phyloP scores from a whole-genome alignment of 169 alveolate genomes.

The Eimeria tenella region DNA sequence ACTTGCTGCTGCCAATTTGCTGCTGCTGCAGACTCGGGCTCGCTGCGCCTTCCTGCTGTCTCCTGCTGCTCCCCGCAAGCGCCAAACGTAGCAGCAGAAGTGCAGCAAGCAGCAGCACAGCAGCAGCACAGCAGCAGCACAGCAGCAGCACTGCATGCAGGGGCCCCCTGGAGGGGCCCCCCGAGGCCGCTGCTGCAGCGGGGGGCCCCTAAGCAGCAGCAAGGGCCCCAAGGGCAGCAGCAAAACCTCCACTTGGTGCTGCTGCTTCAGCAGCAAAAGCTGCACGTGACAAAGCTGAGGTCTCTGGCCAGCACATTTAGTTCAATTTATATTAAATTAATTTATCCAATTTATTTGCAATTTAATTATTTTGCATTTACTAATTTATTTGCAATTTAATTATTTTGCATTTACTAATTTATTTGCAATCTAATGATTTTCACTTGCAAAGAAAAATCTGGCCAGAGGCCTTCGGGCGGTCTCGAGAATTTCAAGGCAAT shows the following conservation, averaged over 20 bases:
- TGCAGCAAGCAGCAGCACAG: background rate
- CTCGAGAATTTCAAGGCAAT: too few species aligned
- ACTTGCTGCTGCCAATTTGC: background rate
- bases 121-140: background rate
- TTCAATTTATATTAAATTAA: too few species aligned
- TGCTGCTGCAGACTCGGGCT: background rate
- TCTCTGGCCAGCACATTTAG: too few species aligned
- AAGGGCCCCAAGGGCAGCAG: background rate
- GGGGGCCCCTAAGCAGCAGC: background rate
- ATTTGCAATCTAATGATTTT: too few species aligned
- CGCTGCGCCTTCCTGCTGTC: background rate
- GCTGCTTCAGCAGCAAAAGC: too few species aligned
- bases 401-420: too few species aligned
- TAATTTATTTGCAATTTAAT: too few species aligned
- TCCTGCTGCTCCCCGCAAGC: conserved; percentile 20
- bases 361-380: too few species aligned
- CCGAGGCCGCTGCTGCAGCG: background rate
- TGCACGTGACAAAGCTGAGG: too few species aligned
- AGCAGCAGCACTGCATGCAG: background rate
- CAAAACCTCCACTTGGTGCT: background rate
- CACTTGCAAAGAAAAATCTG: too few species aligned
- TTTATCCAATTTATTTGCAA: too few species aligned
- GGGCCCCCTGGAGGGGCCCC: background rate
- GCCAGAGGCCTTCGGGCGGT: too few species aligned
- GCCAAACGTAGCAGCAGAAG: background rate